These are phyloP conservation scores for Saccharomycopsis capsularis DNA, from an alignment of 805 yeast genomes.

Conservation along the genomic window DNA sequence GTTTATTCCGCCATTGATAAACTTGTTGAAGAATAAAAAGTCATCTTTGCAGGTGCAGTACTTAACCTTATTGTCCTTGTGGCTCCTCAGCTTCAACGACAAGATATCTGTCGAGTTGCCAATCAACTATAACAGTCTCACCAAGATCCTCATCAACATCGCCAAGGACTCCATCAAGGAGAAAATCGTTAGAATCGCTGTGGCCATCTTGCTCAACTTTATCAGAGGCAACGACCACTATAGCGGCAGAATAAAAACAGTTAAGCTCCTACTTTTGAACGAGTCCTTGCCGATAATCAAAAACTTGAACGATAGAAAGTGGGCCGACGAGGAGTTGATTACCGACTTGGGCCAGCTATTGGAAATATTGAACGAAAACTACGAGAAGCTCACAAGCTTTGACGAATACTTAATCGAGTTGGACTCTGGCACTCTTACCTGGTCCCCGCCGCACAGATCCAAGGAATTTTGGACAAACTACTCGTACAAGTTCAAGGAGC, in stretches of 20 bases:
- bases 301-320: slow-evolving; percentile 75
- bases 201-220: slow-evolving; percentile 64
- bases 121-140: slow-evolving; percentile 46
- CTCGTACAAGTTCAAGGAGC: slow-evolving; percentile 63
- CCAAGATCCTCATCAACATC: slow-evolving; percentile 42
- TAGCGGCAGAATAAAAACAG: slow-evolving; percentile 37
- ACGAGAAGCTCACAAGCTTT: slow-evolving; percentile 75
- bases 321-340: slow-evolving; percentile 89
- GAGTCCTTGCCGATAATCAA: slow-evolving; percentile 66
- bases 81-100: slow-evolving; percentile 80
- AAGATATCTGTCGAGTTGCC: slow-evolving; percentile 41
- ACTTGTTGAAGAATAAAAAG: slow-evolving; percentile 36
- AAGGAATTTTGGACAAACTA: slow-evolving; percentile 89
- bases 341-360: slow-evolving; percentile 57
- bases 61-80: slow-evolving; percentile 64
- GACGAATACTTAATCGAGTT: slow-evolving; percentile 88
- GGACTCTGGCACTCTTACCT: slow-evolving; percentile 64
- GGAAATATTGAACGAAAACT: slow-evolving; percentile 61
- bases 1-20: slow-evolving; percentile 43
- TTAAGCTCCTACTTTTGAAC: slow-evolving; percentile 63
- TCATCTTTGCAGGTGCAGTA: slow-evolving; percentile 70
- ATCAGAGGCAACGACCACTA: slow-evolving; percentile 33
- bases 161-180: slow-evolving; percentile 84
- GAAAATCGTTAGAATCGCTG: slow-evolving; percentile 79
- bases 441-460: slow-evolving; percentile 91